Evolutionary conservation across 768 basidiomycete species (phyloP).

Genomic region (Lactarius hatsudake): DNA sequence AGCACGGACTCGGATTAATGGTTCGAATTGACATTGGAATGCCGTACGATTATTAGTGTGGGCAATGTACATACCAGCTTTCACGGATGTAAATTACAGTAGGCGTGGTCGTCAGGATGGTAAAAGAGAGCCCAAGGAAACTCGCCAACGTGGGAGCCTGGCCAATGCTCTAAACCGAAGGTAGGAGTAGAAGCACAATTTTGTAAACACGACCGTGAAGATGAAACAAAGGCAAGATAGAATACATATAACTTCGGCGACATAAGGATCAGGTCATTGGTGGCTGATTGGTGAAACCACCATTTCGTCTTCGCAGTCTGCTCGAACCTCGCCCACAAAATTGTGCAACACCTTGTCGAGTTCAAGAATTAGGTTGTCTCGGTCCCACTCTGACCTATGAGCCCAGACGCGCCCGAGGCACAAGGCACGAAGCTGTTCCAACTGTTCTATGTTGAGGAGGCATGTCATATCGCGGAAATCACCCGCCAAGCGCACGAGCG

Average conservation of each 20-base stretch:
- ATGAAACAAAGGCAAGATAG: constrained; percentile 7
- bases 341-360: constrained; percentile 54
- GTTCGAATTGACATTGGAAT: background rate
- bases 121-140: constrained; percentile 1
- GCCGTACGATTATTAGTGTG: background rate
- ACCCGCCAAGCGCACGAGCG: constrained; percentile 48
- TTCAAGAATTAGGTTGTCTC: constrained; percentile 60
- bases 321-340: constrained; percentile 63
- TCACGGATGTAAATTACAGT: constrained; percentile 10
- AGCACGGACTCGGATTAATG: background rate
- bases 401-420: constrained; percentile 82
- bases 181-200: constrained; percentile 6
- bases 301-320: constrained; percentile 27
- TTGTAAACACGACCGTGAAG: background rate
- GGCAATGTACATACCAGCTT: constrained; percentile 16
- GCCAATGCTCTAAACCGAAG: constrained; percentile 1
- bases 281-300: constrained; percentile 3
- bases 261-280: constrained; percentile 5
- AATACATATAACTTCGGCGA: constrained; percentile 25
- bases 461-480: constrained; percentile 54
- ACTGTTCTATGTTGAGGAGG: constrained; percentile 74
- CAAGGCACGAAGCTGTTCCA: constrained; percentile 90
- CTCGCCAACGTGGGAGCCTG: background rate
- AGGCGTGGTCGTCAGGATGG: background rate
- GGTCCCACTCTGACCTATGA: constrained; percentile 79